A percentile compares a stretch with the other conserved stretches of the same genome.
Evolutionary conservation across 805 yeast species (phyloP).

Genomic region (Candida corydali): DNA sequence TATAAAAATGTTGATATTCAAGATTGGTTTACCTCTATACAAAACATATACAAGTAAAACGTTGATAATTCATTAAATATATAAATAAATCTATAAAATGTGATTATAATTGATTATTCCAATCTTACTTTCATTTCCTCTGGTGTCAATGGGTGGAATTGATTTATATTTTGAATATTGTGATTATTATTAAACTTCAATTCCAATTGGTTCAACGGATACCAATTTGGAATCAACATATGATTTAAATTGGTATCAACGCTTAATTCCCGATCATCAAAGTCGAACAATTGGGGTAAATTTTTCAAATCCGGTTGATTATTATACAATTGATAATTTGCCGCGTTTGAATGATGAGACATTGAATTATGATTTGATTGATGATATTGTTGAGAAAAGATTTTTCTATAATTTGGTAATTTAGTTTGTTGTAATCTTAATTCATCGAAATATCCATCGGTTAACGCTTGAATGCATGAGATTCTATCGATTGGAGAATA

Average conservation of each 20-base stretch:
- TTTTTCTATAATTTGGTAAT: constrained; percentile 42
- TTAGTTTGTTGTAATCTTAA: constrained; percentile 36
- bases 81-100: too few species aligned
- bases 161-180: too few species aligned
- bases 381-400: constrained; percentile 35
- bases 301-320: constrained; percentile 37
- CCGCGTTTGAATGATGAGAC: constrained; percentile 32
- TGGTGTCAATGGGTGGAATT: too few species aligned
- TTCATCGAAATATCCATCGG: constrained; percentile 53
- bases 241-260: constrained; percentile 38
- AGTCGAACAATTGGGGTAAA: constrained; percentile 51
- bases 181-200: too few species aligned
- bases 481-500: constrained; percentile 68
- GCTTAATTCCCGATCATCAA: constrained; percentile 48
- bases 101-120: too few species aligned
- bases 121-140: too few species aligned
- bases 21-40: too few species aligned
- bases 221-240: constrained; percentile 41
- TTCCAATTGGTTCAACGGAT: too few species aligned
- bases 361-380: constrained; percentile 12
- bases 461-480: constrained; percentile 51
- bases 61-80: too few species aligned
- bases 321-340: constrained; percentile 37
- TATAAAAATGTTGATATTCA: too few species aligned
- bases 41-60: too few species aligned